These are phyloP conservation scores for Cladosporium sp. DNA, from an alignment of 2,329 filamentous ascomycete species.

Conservation along the genomic window DNA sequence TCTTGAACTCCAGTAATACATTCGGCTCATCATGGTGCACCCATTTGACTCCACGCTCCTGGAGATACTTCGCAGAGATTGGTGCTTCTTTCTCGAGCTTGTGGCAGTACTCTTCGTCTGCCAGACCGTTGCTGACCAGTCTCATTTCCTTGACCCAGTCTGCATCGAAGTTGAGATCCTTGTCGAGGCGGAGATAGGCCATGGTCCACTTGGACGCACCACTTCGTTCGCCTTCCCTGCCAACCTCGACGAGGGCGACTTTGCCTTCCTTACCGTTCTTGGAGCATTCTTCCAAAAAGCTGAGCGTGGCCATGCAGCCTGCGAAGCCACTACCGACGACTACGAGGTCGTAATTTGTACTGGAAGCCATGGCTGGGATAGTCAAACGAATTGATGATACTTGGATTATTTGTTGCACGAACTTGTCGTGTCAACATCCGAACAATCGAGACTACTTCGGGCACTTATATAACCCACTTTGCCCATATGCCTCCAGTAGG, in stretches of 20 bases:
- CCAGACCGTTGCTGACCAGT: constrained; percentile 35
- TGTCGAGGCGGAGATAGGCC: constrained; percentile 39
- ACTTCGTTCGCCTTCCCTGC: constrained; percentile 37
- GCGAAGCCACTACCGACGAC: constrained; percentile 41
- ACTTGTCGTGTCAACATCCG: too few relatives aligned
- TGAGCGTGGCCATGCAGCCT: constrained; percentile 37
- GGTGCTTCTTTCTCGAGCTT: constrained; percentile 37
- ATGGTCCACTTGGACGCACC: constrained; percentile 41
- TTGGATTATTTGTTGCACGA: too few relatives aligned
- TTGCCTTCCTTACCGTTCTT: constrained; percentile 32
- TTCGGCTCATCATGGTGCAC: constrained; percentile 39
- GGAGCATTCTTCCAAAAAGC: constrained; percentile 39
- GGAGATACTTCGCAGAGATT: constrained; percentile 34
- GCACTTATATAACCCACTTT: background rate
- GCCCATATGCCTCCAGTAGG: background rate
- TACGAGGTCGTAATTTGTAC: constrained; percentile 35
- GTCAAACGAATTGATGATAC: background rate
- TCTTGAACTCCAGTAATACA: constrained; percentile 40
- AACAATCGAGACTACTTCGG: background rate
- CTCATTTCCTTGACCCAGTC: constrained; percentile 35
- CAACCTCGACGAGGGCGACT: constrained; percentile 39
- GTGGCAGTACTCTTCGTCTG: constrained; percentile 38
- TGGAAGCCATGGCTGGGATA: constrained; percentile 23
- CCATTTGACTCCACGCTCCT: constrained; percentile 34
- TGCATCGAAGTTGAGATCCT: constrained; percentile 33